Evolutionary conservation across 2,329 filamentous ascomycete species (phyloP).

Genomic region (Phyllosticta capitalensis): DNA sequence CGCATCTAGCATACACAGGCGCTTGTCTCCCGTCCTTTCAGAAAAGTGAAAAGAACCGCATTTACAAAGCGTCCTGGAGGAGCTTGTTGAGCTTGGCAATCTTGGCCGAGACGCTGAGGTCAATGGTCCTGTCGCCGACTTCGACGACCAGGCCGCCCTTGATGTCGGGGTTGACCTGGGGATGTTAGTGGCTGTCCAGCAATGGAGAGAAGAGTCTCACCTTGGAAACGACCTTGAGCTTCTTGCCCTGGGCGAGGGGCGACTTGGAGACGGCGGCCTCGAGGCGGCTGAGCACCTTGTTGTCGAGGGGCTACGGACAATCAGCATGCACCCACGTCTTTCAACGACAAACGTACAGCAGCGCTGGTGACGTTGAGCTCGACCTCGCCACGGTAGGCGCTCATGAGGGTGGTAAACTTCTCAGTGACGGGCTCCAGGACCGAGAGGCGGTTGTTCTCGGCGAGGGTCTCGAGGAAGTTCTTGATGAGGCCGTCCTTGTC

Average conservation of each 20-base stretch:
- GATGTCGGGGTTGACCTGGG: conserved; percentile 84
- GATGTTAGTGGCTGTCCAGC: not conserved
- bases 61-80: conserved; percentile 93
- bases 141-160: conserved; percentile 90
- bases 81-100: conserved; percentile 99
- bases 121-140: conserved; percentile 95
- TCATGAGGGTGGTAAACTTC: conserved; percentile 83
- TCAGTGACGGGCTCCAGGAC: conserved; percentile 71
- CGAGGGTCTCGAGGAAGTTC: conserved; percentile 85
- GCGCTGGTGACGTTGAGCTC: conserved; percentile 89
- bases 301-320: conserved; percentile 64
- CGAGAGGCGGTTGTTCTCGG: conserved; percentile 91
- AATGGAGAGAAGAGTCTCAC: conserved; percentile 33
- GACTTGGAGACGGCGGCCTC: conserved; percentile 87
- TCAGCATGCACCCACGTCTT: not conserved
- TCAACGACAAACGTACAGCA: conserved; percentile 50
- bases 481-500: conserved; percentile 74
- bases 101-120: conserved; percentile 90
- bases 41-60: conserved; percentile 13
- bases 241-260: conserved; percentile 83
- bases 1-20: not conserved
- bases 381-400: conserved; percentile 82
- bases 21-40: not conserved
- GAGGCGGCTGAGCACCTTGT: conserved; percentile 73
- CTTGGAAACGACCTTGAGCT: conserved; percentile 93